Conservation (phyloP, 768 basidiomycete species). For the Agrocybe praecox region DNA sequence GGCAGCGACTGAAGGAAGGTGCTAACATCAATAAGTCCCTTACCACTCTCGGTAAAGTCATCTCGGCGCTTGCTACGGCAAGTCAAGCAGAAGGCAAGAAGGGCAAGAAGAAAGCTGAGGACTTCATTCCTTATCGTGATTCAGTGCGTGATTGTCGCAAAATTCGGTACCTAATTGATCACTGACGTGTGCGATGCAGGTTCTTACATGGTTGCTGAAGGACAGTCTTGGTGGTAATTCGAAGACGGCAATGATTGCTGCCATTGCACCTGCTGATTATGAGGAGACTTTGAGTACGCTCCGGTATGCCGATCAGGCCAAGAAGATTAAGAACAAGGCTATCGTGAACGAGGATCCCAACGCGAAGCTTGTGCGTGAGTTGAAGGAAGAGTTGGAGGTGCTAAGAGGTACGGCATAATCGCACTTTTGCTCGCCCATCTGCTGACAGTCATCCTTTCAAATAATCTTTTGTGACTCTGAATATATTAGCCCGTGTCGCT, state of each 20-base stretch:
- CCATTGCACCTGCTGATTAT: constrained; percentile 97
- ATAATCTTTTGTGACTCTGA: constrained; percentile 9
- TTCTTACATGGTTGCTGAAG: constrained; percentile 97
- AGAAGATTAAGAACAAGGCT: constrained; percentile 99
- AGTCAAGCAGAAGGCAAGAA: constrained; percentile 72
- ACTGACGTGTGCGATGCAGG: constrained; percentile 45
- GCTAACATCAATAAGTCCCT: constrained; percentile 99
- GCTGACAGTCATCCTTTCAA: constrained; percentile 14
- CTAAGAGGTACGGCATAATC: constrained; percentile 67
- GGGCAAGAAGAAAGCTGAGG: constrained; percentile 88
- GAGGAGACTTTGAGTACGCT: constrained; percentile 97
- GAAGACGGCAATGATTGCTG: constrained; percentile 99
- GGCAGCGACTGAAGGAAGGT: constrained; percentile 94
- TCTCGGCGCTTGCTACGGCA: constrained; percentile 83
- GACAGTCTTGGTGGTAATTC: constrained; percentile 97
- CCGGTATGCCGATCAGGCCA: constrained; percentile 97
- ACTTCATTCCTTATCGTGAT: constrained; percentile 97
- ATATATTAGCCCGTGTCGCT: constrained; percentile 67
- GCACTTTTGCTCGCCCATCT: constrained; percentile 18
- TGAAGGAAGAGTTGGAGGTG: constrained; percentile 96
- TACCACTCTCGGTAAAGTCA: constrained; percentile 97
- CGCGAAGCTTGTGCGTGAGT: constrained; percentile 96
- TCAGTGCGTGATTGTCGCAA: constrained; percentile 60
- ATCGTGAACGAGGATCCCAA: constrained; percentile 99
- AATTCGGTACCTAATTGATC: constrained; percentile 5